phyloP scores from a whole-genome alignment of 2,329 filamentous ascomycete genomes.

The Meredithiella fracta region DNA sequence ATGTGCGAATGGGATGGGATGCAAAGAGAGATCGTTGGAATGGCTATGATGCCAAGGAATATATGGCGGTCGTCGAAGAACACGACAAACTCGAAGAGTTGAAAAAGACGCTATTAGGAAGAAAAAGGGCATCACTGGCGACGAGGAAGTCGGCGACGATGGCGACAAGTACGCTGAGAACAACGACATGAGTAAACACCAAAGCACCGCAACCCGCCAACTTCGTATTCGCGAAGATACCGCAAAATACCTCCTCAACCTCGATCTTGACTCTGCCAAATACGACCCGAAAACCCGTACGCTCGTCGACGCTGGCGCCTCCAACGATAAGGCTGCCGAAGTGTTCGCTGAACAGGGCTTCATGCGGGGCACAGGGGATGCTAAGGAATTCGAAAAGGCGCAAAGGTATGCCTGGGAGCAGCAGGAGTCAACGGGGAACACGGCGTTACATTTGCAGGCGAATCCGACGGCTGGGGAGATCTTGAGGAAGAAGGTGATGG shows the following conservation, averaged over 20 bases:
- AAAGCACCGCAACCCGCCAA: conserved; percentile 79
- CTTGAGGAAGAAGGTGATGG: conserved; percentile 60
- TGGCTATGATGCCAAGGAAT: conserved; percentile 84
- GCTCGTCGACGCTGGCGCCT: conserved; percentile 74
- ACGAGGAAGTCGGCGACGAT: conserved; percentile 26
- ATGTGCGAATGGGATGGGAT: conserved; percentile 84
- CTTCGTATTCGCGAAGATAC: conserved; percentile 89
- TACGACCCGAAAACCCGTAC: conserved; percentile 94
- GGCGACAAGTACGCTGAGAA: conserved; percentile 79
- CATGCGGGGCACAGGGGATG: conserved; percentile 74
- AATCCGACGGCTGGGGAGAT: conserved; percentile 90
- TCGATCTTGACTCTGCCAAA: conserved; percentile 89
- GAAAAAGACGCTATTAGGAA: conserved; percentile 37
- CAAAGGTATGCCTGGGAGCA: conserved; percentile 90
- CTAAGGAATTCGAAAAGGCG: conserved; percentile 78
- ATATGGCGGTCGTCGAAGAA: conserved; percentile 71
- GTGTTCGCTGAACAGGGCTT: conserved; percentile 89
- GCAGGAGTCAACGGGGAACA: conserved; percentile 65
- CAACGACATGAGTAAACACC: conserved; percentile 88
- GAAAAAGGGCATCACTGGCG: conserved; percentile 33
- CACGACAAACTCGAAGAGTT: conserved; percentile 75
- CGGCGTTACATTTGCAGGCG: conserved; percentile 77
- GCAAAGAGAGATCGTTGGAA: conserved; percentile 97
- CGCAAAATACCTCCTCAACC: conserved; percentile 86
- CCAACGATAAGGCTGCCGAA: conserved; percentile 61